Percentiles rank a stretch among this genome's conserved stretches.
Evolutionary conservation across 441 rosid genomes (phyloP).

Genomic region (Sinapis alba): DNA sequence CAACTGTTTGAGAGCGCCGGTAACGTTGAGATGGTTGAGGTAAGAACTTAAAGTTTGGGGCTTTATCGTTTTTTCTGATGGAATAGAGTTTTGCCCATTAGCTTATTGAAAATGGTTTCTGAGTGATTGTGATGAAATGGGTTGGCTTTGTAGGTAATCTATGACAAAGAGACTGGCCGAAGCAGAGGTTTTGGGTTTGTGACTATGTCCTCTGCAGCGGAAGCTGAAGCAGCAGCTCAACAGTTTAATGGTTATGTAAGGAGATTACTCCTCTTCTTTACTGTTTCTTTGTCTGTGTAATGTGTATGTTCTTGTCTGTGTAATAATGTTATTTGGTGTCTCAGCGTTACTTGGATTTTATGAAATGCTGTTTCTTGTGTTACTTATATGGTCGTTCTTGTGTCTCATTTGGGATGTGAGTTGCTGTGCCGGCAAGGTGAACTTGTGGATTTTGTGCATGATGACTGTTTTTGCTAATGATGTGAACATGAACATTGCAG

Average conservation of each 20-base stretch:
- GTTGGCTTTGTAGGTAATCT: conserved; percentile 65
- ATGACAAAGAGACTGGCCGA: conserved; percentile 88
- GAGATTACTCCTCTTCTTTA: not conserved
- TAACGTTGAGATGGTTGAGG: conserved; percentile 97
- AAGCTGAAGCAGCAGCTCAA: conserved; percentile 84
- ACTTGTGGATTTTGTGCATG: not conserved
- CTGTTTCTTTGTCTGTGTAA: not conserved
- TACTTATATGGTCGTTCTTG: not conserved
- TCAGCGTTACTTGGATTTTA: too few relatives aligned
- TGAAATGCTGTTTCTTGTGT: not conserved
- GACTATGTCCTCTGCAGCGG: conserved; percentile 80
- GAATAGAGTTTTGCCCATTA: not conserved
- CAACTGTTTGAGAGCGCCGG: conserved; percentile 75
- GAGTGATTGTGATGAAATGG: conserved; percentile 18
- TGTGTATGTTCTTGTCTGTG: not conserved
- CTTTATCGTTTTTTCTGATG: not conserved
- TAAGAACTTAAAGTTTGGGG: not conserved
- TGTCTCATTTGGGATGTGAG: not conserved
- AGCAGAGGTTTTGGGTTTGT: conserved; percentile 98
- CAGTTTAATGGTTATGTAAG: conserved; percentile 96
- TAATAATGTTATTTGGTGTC: not conserved
- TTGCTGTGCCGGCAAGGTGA: not conserved
- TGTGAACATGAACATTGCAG: conserved; percentile 38
- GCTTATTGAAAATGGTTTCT: not conserved
- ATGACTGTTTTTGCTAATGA: not conserved